These are phyloP conservation scores for Pythium coloratum DNA, from an alignment of 352 stramenopile species.

Conservation along the genomic window DNA sequence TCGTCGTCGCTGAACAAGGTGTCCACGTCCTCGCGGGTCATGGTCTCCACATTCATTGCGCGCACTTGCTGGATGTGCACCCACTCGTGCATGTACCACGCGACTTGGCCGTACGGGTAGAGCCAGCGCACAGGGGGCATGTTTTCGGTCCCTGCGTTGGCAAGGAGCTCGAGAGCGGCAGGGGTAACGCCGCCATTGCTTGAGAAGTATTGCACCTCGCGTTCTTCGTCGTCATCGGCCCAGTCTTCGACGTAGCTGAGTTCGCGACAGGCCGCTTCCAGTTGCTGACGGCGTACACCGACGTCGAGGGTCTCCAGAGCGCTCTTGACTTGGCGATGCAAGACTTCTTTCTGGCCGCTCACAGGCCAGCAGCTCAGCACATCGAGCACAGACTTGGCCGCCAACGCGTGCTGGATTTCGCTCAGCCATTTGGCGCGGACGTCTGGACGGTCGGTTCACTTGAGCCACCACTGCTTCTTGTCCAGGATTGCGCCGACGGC, in stretches of 20 bases:
- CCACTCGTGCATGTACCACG: conserved; percentile 8
- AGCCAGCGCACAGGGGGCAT: not conserved
- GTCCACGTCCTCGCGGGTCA: not conserved
- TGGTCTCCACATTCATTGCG: not conserved
- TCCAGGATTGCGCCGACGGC: conserved; percentile 1
- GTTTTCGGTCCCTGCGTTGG: not conserved
- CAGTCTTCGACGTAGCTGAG: not conserved
- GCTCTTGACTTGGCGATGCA: not conserved
- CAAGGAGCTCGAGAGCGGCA: not conserved
- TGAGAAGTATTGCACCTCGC: not conserved
- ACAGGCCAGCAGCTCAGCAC: not conserved
- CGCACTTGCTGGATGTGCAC: not conserved
- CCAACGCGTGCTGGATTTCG: conserved; percentile 13
- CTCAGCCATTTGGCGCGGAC: not conserved
- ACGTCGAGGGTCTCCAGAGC: not conserved
- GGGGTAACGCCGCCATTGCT: not conserved
- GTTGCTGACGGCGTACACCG: not conserved
- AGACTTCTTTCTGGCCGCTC: not conserved
- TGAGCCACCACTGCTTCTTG: conserved; percentile 1
- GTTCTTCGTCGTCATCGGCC: not conserved
- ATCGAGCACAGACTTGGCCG: conserved; percentile 2
- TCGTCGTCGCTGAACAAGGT: not conserved
- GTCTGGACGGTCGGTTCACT: conserved; percentile 8
- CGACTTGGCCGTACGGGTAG: conserved; percentile 9
- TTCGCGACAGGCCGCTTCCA: not conserved